phyloP scores from a whole-genome alignment of 192 early-diverging fungal genomes.

The Backusella mclennaniae region DNA sequence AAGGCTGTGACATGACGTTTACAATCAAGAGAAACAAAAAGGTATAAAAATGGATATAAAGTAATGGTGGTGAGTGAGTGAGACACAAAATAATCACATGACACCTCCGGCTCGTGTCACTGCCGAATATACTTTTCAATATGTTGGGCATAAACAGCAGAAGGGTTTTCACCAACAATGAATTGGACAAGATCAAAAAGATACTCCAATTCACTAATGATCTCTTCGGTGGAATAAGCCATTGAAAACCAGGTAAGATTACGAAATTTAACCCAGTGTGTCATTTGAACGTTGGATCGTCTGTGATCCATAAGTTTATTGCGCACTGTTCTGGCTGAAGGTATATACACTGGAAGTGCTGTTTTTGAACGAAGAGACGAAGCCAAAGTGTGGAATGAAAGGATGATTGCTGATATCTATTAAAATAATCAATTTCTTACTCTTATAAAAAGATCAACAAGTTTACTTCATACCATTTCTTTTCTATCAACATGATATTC shows the following conservation, averaged over 20 bases:
- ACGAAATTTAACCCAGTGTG: slow-evolving; percentile 21
- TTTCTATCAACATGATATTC: not conserved
- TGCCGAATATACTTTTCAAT: not conserved
- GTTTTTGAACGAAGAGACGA: slow-evolving; percentile 69
- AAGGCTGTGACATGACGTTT: not conserved
- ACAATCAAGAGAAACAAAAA: not conserved
- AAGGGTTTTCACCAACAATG: slow-evolving; percentile 35
- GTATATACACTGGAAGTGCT: slow-evolving; percentile 70
- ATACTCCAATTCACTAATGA: slow-evolving; percentile 41
- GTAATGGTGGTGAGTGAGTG: too few relatives aligned
- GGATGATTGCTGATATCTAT: slow-evolving; percentile 54
- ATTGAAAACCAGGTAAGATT: slow-evolving; percentile 42
- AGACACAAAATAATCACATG: not conserved
- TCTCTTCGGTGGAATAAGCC: slow-evolving; percentile 35
- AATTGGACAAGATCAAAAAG: slow-evolving; percentile 28
- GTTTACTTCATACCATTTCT: not conserved
- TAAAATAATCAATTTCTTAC: not conserved
- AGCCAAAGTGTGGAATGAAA: slow-evolving; percentile 74
- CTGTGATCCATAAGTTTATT: slow-evolving; percentile 33
- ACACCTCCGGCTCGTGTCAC: not conserved
- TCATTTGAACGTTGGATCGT: not conserved
- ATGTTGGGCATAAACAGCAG: slow-evolving; percentile 7
- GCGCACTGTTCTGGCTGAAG: slow-evolving; percentile 49
- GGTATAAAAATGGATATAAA: not conserved
- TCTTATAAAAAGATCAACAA: not conserved